Base-by-base conservation (phyloP, 2,329 filamentous ascomycete genomes). In the Aspergillus brunneoviolaceus region DNA sequence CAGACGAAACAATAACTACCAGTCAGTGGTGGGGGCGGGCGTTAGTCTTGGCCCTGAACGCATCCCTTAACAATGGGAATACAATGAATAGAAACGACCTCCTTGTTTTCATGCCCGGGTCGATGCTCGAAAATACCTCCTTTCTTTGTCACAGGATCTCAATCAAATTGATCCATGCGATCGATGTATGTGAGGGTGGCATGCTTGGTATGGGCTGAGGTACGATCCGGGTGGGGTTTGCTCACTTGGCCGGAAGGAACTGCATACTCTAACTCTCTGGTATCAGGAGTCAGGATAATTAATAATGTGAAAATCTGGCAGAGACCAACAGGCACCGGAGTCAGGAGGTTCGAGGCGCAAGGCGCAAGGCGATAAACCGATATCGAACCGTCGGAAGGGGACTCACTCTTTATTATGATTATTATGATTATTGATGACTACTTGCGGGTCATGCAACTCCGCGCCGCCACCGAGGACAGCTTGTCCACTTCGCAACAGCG, bases 401-500 rank as follows among this genome's bases (percentile, higher is more conserved):
- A 45, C 33, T 21, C 21, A 21, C 21, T 45, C 33, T 39, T 52
- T 23, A 42, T 45, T 55, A 16, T 35, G 11, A 35, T 35, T 35
- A 35, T 35, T 35, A 12, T 35, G 14, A 35, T 35, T 16, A 55
- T 55, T 55, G 53, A 55, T 55, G 53, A 55, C 53, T 55, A 55
- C 53, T 49, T 55, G 53, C 53, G 53, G 53, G 45, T 55, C 53
- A 55, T 55, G 53, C 53, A 55, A 55, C 53, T 55, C 53, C 53
- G 53, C 53, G 53, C 63, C 61, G 59, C 64, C 62, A 64, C 58
- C 59, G 63, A 67, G 67, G 67, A 63, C 67, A 69, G 62, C 64
- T 68, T 69, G 67, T 68, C 67, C 63, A 69, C 67, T 69, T 68
- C 62, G 19, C 29, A 27, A 50, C 57, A 53, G 33, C 52, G 7